Evolutionary conservation across 768 basidiomycete genomes (phyloP).

Genomic region (Gymnopilus junonius): DNA sequence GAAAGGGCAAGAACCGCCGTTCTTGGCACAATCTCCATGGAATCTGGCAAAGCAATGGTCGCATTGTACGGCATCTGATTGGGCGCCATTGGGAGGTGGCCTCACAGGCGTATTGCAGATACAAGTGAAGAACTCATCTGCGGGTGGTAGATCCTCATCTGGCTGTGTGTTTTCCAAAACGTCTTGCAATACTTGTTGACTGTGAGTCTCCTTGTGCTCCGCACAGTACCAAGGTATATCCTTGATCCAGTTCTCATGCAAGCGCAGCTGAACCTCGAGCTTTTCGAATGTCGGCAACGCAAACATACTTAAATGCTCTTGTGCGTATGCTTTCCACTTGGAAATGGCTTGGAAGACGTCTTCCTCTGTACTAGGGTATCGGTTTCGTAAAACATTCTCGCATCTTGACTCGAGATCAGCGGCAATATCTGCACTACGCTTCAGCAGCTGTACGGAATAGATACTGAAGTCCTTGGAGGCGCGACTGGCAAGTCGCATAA

Average conservation of each 20-base stretch:
- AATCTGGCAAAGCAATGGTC: constrained; percentile 89
- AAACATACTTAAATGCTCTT: constrained; percentile 75
- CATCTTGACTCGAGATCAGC: constrained; percentile 76
- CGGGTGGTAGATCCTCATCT: constrained; percentile 80
- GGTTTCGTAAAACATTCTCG: constrained; percentile 71
- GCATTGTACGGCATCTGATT: constrained; percentile 88
- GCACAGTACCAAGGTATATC: constrained; percentile 81
- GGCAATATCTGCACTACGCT: constrained; percentile 76
- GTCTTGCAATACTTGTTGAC: constrained; percentile 69
- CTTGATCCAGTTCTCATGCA: constrained; percentile 74
- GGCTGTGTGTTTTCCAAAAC: constrained; percentile 75
- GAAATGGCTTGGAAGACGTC: constrained; percentile 75
- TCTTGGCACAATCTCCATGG: constrained; percentile 83
- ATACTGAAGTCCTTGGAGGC: constrained; percentile 83
- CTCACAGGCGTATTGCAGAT: constrained; percentile 79
- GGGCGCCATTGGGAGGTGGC: constrained; percentile 74
- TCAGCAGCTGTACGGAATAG: constrained; percentile 64
- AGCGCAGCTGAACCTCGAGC: constrained; percentile 66
- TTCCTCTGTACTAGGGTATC: constrained; percentile 57
- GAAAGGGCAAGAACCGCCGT: constrained; percentile 91
- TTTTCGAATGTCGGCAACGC: constrained; percentile 73
- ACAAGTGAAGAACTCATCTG: constrained; percentile 84
- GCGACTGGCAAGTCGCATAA: constrained; percentile 65
- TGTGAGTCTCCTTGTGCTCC: constrained; percentile 67
- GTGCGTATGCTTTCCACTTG: constrained; percentile 75